phyloP scores from a whole-genome alignment of 2,329 filamentous ascomycete species.

The Chaetomiaceae sp. region DNA sequence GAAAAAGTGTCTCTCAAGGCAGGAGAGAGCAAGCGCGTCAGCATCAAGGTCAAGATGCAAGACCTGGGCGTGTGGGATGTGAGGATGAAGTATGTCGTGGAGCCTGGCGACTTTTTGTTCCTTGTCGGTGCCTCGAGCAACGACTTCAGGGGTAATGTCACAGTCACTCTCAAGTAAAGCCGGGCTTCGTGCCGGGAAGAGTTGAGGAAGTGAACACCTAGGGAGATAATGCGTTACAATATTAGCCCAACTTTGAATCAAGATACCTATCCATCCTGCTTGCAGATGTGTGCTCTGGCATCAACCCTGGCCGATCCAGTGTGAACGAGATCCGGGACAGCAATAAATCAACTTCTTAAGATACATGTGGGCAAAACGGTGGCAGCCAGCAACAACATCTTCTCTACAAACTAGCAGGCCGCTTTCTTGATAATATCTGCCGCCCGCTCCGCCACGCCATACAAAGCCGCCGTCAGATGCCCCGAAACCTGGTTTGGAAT shows the following conservation, averaged over 20 bases:
- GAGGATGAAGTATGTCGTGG: constrained; percentile 67
- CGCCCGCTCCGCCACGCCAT: constrained; percentile 43
- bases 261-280: too few relatives aligned
- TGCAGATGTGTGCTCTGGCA: too few relatives aligned
- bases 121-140: constrained; percentile 56
- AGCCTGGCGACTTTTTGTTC: constrained; percentile 63
- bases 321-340: too few relatives aligned
- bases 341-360: too few relatives aligned
- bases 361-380: too few relatives aligned
- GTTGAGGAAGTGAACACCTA: too few relatives aligned
- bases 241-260: too few relatives aligned
- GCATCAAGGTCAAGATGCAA: constrained; percentile 51
- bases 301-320: too few relatives aligned
- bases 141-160: constrained; percentile 38
- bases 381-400: too few relatives aligned
- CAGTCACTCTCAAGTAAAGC: constrained; percentile 9
- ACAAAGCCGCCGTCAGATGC: constrained; percentile 42
- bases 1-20: constrained; percentile 58
- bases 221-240: too few relatives aligned
- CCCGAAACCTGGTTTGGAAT: constrained; percentile 35
- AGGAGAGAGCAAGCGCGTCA: constrained; percentile 50
- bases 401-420: too few relatives aligned
- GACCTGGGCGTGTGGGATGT: constrained; percentile 53
- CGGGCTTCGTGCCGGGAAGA: too few relatives aligned
- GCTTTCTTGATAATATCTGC: constrained; percentile 20